phyloP scores from a whole-genome alignment of 257 asterid species.

The Henckelia pumila region DNA sequence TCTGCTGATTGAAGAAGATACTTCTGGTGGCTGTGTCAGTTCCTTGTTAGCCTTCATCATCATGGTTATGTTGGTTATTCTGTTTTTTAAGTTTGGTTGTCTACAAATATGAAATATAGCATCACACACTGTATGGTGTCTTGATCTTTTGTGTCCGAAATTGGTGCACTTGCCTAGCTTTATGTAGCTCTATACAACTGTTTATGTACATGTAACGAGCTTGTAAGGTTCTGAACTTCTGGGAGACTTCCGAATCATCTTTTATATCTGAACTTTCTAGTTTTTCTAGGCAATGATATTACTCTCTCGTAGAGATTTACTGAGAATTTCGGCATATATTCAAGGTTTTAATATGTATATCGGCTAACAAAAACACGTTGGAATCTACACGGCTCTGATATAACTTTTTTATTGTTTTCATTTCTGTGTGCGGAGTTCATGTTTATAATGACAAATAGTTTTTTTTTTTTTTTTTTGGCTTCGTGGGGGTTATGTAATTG shows the following conservation, averaged over 20 bases:
- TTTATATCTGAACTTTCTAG: neutral
- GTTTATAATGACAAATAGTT: neutral
- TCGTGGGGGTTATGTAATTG: neutral
- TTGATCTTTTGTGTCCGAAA: conserved; percentile 1
- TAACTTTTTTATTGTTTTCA: neutral
- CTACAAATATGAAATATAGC: neutral
- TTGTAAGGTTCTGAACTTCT: conserved; percentile 7
- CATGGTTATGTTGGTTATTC: neutral
- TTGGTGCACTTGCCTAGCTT: conserved; percentile 12
- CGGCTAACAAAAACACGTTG: neutral
- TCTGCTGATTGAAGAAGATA: conserved; percentile 21
- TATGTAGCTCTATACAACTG: neutral
- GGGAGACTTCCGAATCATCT: conserved; percentile 4
- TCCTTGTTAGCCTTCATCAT: conserved; percentile 7
- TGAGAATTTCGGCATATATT: neutral
- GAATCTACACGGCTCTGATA: neutral
- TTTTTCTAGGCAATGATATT: neutral
- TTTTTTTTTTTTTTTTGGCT: neutral
- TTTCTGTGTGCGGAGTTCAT: neutral
- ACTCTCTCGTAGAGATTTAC: neutral
- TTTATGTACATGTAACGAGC: conserved; percentile 1
- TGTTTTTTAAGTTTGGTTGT: conserved; percentile 19
- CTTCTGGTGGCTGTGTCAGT: conserved; percentile 9
- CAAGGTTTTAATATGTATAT: too few relatives aligned
- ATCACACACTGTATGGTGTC: neutral